Conservation (phyloP, 1,284 basidiomycete species). For the Ustilago nuda region DNA sequence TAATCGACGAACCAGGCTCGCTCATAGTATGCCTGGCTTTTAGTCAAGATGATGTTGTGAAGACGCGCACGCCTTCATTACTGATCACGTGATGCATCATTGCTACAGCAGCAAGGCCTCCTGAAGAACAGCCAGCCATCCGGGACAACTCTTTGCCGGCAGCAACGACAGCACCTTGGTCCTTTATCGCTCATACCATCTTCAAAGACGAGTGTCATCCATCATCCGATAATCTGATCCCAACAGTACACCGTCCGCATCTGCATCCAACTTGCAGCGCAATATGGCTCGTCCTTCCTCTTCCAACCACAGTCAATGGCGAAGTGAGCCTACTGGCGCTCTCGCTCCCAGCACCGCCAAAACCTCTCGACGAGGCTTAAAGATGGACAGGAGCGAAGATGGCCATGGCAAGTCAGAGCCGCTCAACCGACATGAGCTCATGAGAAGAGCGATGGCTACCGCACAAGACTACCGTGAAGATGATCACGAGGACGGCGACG, state of each 20-base stretch:
- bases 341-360: slow-evolving; percentile 17
- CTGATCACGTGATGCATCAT: too few species aligned
- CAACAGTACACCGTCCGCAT: not conserved
- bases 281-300: slow-evolving; percentile 39
- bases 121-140: not conserved
- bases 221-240: slow-evolving; percentile 1
- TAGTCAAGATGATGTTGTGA: too few species aligned
- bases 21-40: too few species aligned
- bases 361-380: slow-evolving; percentile 39
- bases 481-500: slow-evolving; percentile 20
- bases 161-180: not conserved
- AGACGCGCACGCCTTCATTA: too few species aligned
- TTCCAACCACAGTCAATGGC: slow-evolving; percentile 20
- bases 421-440: slow-evolving; percentile 61
- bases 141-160: too few species aligned
- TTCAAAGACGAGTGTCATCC: not conserved
- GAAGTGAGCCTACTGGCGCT: slow-evolving; percentile 22
- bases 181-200: not conserved
- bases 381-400: slow-evolving; percentile 44
- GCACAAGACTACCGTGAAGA: slow-evolving; percentile 38
- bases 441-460: slow-evolving; percentile 63
- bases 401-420: slow-evolving; percentile 44
- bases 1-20: too few species aligned
- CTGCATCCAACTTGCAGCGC: slow-evolving; percentile 7
- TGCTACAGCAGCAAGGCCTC: not conserved